A percentile compares a stretch with the other conserved stretches of the same genome.
phyloP scores from a whole-genome alignment of 345 rosid species.

The Melaleuca alternifolia region DNA sequence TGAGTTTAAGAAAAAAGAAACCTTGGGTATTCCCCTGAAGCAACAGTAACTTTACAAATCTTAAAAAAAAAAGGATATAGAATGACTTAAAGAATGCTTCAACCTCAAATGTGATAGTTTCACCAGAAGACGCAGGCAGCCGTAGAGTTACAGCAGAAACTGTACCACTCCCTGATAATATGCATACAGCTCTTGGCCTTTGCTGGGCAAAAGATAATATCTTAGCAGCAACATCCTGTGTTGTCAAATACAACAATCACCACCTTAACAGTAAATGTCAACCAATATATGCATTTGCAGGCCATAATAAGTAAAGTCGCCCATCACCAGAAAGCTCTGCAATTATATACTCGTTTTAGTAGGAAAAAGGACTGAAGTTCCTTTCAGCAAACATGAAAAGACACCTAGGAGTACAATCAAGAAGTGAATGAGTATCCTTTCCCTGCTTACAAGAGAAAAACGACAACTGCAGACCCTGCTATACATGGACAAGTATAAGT shows the following conservation, averaged over 20 bases:
- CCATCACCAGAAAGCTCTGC: background rate
- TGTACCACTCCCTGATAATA: conserved; percentile 89
- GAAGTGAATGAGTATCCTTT: background rate
- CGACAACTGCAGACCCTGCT: background rate
- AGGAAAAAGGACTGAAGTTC: background rate
- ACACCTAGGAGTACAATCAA: background rate
- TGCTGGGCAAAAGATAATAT: conserved; percentile 74
- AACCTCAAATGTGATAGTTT: conserved; percentile 70
- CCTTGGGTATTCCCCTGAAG: background rate
- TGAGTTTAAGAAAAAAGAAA: background rate
- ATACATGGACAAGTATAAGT: background rate
- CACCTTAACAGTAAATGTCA: background rate
- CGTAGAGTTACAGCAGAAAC: conserved; percentile 79
- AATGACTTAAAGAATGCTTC: conserved; percentile 8
- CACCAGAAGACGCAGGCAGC: conserved; percentile 60
- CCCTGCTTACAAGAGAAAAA: background rate
- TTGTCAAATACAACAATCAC: background rate
- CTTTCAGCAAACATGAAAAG: background rate
- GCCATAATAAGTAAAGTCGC: background rate
- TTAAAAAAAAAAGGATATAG: background rate
- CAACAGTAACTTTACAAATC: background rate
- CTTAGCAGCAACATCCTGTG: conserved; percentile 80
- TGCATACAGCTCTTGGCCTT: conserved; percentile 84
- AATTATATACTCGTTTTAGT: background rate
- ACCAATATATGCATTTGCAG: background rate